Conservation (phyloP, 192 early-diverging fungal species). For the Rhizophagus prolifer region DNA sequence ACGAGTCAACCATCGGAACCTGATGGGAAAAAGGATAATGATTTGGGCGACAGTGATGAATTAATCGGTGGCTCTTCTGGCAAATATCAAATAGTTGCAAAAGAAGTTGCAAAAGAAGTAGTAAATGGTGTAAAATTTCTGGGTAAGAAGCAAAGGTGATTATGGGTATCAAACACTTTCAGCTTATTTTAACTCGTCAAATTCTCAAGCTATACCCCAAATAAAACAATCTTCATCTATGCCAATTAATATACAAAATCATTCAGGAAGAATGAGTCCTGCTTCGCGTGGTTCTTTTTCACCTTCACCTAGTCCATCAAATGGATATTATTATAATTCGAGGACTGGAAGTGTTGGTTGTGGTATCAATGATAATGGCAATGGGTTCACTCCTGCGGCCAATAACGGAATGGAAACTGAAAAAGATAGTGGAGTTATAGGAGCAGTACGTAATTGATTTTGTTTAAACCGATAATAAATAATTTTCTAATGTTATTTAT, state of each 20-base stretch:
- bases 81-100: slow-evolving; percentile 46
- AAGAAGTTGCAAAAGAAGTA: slow-evolving; percentile 77
- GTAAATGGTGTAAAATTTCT: slow-evolving; percentile 74
- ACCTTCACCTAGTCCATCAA: slow-evolving; percentile 19
- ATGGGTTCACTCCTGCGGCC: slow-evolving; percentile 18
- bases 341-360: not conserved
- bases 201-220: slow-evolving; percentile 29
- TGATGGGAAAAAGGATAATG: slow-evolving; percentile 43
- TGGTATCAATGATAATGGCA: slow-evolving; percentile 7
- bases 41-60: slow-evolving; percentile 21
- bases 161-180: slow-evolving; percentile 67
- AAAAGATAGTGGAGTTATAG: slow-evolving; percentile 37
- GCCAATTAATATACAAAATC: slow-evolving; percentile 28
- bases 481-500: not conserved
- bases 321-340: slow-evolving; percentile 20
- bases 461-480: too few species aligned
- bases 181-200: slow-evolving; percentile 47
- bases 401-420: slow-evolving; percentile 32
- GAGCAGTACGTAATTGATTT: slow-evolving; percentile 35
- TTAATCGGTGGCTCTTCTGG: slow-evolving; percentile 53
- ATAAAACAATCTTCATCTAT: slow-evolving; percentile 31
- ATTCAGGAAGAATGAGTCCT: not conserved
- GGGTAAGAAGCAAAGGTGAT: slow-evolving; percentile 48
- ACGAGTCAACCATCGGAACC: slow-evolving; percentile 38
- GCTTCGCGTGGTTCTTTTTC: slow-evolving; percentile 7